Base-by-base conservation (phyloP, 2,329 filamentous ascomycete species). In the Microdochium nivale region DNA sequence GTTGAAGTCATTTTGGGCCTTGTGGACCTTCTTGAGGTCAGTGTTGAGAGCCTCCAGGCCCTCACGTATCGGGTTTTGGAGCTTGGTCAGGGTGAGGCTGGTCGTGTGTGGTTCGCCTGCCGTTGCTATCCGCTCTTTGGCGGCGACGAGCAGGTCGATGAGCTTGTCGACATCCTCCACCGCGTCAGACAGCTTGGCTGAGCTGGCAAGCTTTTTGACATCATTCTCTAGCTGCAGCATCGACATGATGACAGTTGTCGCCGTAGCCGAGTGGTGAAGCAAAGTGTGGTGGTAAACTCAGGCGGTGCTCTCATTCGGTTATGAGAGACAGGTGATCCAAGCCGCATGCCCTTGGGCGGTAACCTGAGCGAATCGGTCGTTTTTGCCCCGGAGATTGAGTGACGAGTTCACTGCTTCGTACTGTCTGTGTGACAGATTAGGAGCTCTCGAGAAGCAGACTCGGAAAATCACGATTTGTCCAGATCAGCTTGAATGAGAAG, bases 11-110 rank as follows among this genome's bases (percentile, higher is more conserved):
- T 86, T 90, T 53, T 95, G 84, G 2, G 86, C 84, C 56, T 86
- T 86, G 60, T 95, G 87, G 2, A 94, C 84, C 51, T 89, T 87
- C 66, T 90, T 94, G 49, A 97, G 72, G 61, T 89, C 85, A 50
- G 87, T 83, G 58, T 87, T 92, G 37, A 95, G 83, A 33, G 81
- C 78, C 37, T 95, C 90, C 54, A 97, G 86, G 1, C 85, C 83
- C 49, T 85, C 76, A 63, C 91, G 94, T 52, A 96, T 77, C 0
- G 91, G 88, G 56, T 87, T 91, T 65, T 96, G 90, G 19, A 96
- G 79, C 65, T 87, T 91, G 27, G 88, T 87, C 60, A 97, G 79
- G 25, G 84, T 86, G 54, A 91, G 75, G 43, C 84, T 81, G 16
- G 88, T 84, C 37, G 80, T 81, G 56, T 84, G 81, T 24, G 87